phyloP scores from a whole-genome alignment of 2,329 filamentous ascomycete genomes.

The Aspergillus brunneoviolaceus region DNA sequence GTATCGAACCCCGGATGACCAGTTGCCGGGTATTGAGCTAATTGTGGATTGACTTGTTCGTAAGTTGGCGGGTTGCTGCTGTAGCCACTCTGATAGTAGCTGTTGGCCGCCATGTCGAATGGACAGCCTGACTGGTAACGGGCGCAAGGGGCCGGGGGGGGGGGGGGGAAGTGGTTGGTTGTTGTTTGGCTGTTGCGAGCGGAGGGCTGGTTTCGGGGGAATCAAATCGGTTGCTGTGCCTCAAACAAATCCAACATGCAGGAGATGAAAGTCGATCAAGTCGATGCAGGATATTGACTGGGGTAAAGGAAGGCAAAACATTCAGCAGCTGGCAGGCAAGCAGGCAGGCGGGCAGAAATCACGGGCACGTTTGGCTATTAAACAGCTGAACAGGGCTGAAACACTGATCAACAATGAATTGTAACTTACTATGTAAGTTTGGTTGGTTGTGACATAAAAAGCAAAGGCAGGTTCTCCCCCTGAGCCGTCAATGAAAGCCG shows the following conservation, averaged over 20 bases:
- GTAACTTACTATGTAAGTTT: background rate
- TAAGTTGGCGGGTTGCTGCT: conserved; percentile 34
- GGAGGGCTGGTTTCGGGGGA: background rate
- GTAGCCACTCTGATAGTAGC: conserved; percentile 60
- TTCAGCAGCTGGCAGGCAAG: background rate
- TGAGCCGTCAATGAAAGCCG: background rate
- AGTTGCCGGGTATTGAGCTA: conserved; percentile 31
- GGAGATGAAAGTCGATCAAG: background rate
- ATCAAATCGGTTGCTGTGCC: too few relatives aligned
- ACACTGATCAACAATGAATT: background rate
- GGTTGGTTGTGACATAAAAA: too few relatives aligned
- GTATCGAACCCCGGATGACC: conserved; percentile 23
- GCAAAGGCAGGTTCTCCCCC: background rate
- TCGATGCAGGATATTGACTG: background rate
- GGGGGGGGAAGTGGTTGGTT: background rate
- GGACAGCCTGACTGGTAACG: conserved; percentile 4
- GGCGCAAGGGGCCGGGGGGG: conserved; percentile 12
- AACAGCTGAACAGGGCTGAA: background rate
- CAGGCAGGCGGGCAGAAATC: background rate
- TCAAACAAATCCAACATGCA: too few relatives aligned
- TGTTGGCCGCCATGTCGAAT: conserved; percentile 60
- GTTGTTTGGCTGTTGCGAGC: background rate
- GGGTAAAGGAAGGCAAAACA: background rate
- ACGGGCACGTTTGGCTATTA: conserved; percentile 5
- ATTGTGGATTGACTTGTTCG: conserved; percentile 36